These are phyloP conservation scores for Orbilia ellipsospora DNA, from an alignment of 2,329 filamentous ascomycete genomes.

Conservation along the genomic window DNA sequence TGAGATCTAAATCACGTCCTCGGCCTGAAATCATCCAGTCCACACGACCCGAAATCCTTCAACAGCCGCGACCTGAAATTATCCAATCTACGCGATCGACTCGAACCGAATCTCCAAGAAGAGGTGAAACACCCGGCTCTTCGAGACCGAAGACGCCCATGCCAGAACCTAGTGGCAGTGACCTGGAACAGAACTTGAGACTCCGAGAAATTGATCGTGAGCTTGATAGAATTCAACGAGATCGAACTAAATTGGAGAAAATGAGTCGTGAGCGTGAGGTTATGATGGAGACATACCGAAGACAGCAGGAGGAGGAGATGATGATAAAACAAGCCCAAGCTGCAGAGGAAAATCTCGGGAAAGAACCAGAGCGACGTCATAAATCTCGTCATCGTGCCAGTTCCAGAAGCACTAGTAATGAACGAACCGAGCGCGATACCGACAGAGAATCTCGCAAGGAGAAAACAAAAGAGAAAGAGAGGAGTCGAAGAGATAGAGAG, in stretches of 20 bases:
- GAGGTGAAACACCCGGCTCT: slow-evolving; percentile 21
- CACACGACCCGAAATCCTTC: slow-evolving; percentile 37
- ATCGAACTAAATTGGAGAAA: slow-evolving; percentile 22
- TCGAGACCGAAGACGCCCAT: slow-evolving; percentile 40
- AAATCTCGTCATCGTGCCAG: slow-evolving; percentile 35
- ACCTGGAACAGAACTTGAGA: slow-evolving; percentile 16
- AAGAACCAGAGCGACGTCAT: slow-evolving; percentile 17
- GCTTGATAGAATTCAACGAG: slow-evolving; percentile 22
- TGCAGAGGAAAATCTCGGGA: slow-evolving; percentile 14
- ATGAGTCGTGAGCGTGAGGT: slow-evolving; percentile 16
- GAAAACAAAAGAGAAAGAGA: slow-evolving; percentile 23
- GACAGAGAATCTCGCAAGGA: slow-evolving; percentile 19
- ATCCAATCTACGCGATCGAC: slow-evolving; percentile 20
- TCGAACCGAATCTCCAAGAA: slow-evolving; percentile 1
- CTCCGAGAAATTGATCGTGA: slow-evolving; percentile 30
- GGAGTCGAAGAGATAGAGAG: slow-evolving; percentile 10
- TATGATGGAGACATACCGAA: slow-evolving; percentile 3
- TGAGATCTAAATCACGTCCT: slow-evolving; percentile 41
- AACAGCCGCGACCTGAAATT: slow-evolving; percentile 37
- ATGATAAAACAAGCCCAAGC: slow-evolving; percentile 8
- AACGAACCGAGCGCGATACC: slow-evolving; percentile 29
- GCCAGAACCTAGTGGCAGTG: slow-evolving; percentile 12
- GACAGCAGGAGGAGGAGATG: slow-evolving; percentile 5
- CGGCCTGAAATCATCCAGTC: slow-evolving; percentile 43
- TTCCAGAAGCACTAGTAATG: slow-evolving; percentile 41